Evolutionary conservation across 805 yeast species (phyloP), one percentile per base, ranked within the genome.

Genomic region (Ogataea corticis): DNA sequence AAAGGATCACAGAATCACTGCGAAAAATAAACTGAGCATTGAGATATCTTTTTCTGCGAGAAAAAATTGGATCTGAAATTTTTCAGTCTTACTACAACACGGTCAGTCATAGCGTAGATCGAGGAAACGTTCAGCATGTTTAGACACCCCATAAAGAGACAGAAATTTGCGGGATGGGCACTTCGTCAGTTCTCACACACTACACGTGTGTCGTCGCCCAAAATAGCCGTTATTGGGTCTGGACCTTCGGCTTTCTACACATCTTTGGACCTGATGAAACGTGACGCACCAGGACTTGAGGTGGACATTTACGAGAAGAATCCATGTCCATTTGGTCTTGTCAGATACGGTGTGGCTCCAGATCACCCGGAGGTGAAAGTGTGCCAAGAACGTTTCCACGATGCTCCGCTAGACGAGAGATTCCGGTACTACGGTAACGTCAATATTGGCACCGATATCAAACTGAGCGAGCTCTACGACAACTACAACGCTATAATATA

Each of bases 161-260:
- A 28, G 31, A 6, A 11, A 28, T 11, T 11, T 28, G 6, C 11
- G 31, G 11, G 31, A 28, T n/a, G 33, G 15, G 16, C 9, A 11
- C 4, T 4, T 15, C 23, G 31, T 12, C 18, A 5, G 14, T 35
- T 38, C 12, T 38, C 43, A 18, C 33, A 23, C 10, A 17, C 35
- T 3, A 2, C 39, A 49, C 25, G 15, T 3, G n/a, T 35, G 7
- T 28, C 21, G 15, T 41, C 32, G 13, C 57, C 58, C 40, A 70
- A 66, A 45, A 73, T 87, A 10, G 96, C 97, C 0, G 77, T 94
- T 6, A 80, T 94, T 3, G 99, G 99, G 1, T 79, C 97, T 0
- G 99, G 99, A 0, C 99, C 99, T 0, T 91, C 97, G 0, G 97
- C 96, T 1, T 89, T 94, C 59, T 94, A 92, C 65, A 85, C 97